A percentile compares a stretch with the other conserved stretches of the same genome.
Evolutionary conservation across 2,329 filamentous ascomycete genomes (phyloP).

Genomic region (Monosporascus sp.): DNA sequence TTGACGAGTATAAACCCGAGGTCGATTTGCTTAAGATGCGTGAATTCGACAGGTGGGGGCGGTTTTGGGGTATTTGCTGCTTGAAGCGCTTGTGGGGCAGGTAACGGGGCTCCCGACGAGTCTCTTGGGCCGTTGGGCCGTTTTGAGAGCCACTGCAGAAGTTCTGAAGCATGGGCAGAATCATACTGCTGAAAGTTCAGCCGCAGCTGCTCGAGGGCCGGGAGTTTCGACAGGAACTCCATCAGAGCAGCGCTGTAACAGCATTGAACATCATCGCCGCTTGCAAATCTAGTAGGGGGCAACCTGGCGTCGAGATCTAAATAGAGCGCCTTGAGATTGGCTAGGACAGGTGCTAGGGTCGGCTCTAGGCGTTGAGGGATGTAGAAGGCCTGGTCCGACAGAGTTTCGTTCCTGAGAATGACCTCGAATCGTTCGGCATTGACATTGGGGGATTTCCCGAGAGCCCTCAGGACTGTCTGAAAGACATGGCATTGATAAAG

Average conservation of each 20-base stretch:
- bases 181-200: slow-evolving; percentile 39
- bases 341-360: slow-evolving; percentile 35
- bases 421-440: slow-evolving; percentile 41
- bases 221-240: slow-evolving; percentile 34
- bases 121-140: slow-evolving; percentile 1
- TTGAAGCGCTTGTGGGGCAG: neutral
- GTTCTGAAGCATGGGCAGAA: slow-evolving; percentile 10
- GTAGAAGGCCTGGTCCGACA: slow-evolving; percentile 41
- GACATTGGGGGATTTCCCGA: slow-evolving; percentile 33
- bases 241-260: slow-evolving; percentile 15
- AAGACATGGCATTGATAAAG: slow-evolving; percentile 33
- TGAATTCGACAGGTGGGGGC: slow-evolving; percentile 24
- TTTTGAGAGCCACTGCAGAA: slow-evolving; percentile 36
- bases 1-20: slow-evolving; percentile 34
- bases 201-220: slow-evolving; percentile 46
- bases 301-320: slow-evolving; percentile 25
- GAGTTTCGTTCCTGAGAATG: slow-evolving; percentile 30
- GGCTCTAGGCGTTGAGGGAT: slow-evolving; percentile 35
- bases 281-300: slow-evolving; percentile 1
- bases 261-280: neutral
- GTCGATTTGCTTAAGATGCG: slow-evolving; percentile 36
- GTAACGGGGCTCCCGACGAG: neutral
- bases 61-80: slow-evolving; percentile 4
- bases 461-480: slow-evolving; percentile 33
- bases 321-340: slow-evolving; percentile 40